Percentiles rank a stretch among this genome's conserved stretches.
These are phyloP conservation scores for Macadamia tetraphylla DNA, from an alignment of 164 flowering plant species.

Conservation along the genomic window DNA sequence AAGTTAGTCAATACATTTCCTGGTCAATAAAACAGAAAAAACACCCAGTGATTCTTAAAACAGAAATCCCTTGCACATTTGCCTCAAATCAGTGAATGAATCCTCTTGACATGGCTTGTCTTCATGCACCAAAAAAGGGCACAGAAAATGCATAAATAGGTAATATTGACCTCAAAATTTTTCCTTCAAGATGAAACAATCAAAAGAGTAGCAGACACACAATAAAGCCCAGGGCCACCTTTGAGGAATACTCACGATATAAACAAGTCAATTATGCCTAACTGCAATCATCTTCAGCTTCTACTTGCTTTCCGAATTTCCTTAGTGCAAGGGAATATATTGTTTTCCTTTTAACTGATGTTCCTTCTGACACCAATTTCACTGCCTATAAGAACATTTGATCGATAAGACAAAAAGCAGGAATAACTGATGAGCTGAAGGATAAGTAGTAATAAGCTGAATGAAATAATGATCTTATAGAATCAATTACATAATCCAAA, in stretches of 20 bases:
- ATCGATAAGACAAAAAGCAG: not conserved
- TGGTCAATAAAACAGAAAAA: too few relatives aligned
- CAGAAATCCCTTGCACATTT: too few relatives aligned
- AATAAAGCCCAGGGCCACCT: too few relatives aligned
- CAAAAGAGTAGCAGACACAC: not conserved
- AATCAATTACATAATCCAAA: too few relatives aligned
- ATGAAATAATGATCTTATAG: too few relatives aligned
- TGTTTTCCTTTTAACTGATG: slow-evolving; percentile 57
- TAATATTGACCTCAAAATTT: not conserved
- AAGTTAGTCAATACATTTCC: too few relatives aligned
- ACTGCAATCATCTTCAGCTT: slow-evolving; percentile 27
- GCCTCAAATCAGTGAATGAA: too few relatives aligned
- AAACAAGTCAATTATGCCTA: not conserved
- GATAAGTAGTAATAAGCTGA: too few relatives aligned
- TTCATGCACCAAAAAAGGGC: too few relatives aligned
- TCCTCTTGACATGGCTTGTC: too few relatives aligned
- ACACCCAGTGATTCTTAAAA: too few relatives aligned
- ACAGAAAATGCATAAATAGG: too few relatives aligned
- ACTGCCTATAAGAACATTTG: slow-evolving; percentile 56
- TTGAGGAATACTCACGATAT: not conserved
- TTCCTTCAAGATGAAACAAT: not conserved
- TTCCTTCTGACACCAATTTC: slow-evolving; percentile 63
- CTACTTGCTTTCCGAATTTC: slow-evolving; percentile 55
- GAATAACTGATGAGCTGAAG: not conserved
- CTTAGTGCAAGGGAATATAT: slow-evolving; percentile 73